Percentiles rank a stretch among this genome's conserved stretches.
Evolutionary conservation across 306 rosid species (phyloP).

Genomic region (Sicyos edulis): DNA sequence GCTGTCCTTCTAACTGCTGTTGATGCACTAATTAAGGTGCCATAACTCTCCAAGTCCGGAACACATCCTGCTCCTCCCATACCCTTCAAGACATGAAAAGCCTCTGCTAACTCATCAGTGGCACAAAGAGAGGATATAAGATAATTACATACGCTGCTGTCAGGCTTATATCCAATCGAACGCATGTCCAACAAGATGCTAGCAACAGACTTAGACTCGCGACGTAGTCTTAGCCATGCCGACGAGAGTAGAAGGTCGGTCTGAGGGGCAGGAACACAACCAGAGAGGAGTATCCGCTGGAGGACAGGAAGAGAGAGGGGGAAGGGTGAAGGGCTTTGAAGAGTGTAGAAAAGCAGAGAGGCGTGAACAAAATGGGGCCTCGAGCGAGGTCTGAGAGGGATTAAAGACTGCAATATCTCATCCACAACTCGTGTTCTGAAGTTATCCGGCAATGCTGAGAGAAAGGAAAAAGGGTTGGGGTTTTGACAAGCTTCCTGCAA

Average conservation of each 20-base stretch:
- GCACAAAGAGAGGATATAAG: constrained; percentile 51
- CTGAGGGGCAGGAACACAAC: constrained; percentile 60
- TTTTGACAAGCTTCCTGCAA: constrained; percentile 36
- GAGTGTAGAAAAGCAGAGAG: constrained; percentile 47
- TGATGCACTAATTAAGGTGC: constrained; percentile 48
- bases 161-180: constrained; percentile 60
- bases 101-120: constrained; percentile 43
- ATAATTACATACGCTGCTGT: constrained; percentile 54
- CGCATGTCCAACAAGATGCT: constrained; percentile 53
- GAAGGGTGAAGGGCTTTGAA: constrained; percentile 51
- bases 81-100: constrained; percentile 45
- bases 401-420: constrained; percentile 63
- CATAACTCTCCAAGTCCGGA: constrained; percentile 62
- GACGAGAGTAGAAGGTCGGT: constrained; percentile 58
- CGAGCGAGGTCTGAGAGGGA: constrained; percentile 54
- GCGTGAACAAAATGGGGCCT: constrained; percentile 42
- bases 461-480: constrained; percentile 65
- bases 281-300: constrained; percentile 53
- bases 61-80: constrained; percentile 69
- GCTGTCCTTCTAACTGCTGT: constrained; percentile 47
- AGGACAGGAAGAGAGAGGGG: constrained; percentile 59
- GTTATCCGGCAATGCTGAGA: constrained; percentile 44
- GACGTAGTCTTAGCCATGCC: constrained; percentile 46
- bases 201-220: constrained; percentile 36
- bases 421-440: constrained; percentile 49